phyloP scores from a whole-genome alignment of 208 protist species.

The Acanthamoeba lenticulata region DNA sequence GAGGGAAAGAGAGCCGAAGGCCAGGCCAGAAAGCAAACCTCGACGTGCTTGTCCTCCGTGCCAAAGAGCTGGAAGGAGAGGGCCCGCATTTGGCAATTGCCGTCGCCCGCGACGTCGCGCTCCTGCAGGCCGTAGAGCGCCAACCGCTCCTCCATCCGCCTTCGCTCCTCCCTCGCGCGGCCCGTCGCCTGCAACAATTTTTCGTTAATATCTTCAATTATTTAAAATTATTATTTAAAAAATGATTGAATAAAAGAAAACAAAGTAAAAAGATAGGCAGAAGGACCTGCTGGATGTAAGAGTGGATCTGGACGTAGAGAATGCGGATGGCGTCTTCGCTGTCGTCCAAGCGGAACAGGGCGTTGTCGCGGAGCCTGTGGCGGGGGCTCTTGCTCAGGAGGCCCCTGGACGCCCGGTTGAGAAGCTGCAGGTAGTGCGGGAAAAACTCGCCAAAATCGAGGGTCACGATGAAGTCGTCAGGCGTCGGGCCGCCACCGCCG shows the following conservation, averaged over 20 bases:
- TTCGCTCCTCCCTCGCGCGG: not conserved
- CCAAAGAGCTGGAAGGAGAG: slow-evolving; percentile 26
- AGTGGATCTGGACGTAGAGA: slow-evolving; percentile 31
- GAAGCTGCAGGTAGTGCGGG: slow-evolving; percentile 41
- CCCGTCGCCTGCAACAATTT: not conserved
- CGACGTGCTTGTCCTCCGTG: not conserved
- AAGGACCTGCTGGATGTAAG: not conserved
- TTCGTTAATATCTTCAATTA: no score
- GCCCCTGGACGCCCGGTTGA: not conserved
- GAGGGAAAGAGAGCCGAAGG: no score
- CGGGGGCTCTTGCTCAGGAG: not conserved
- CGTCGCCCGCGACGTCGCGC: not conserved
- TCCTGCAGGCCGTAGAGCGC: not conserved
- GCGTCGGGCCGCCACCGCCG: no score
- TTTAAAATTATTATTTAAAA: not conserved
- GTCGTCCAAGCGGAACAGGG: not conserved
- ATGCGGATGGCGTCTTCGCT: not conserved
- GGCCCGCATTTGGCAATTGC: slow-evolving; percentile 61
- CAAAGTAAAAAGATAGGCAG: not conserved
- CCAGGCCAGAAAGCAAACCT: no score
- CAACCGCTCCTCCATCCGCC: slow-evolving; percentile 52
- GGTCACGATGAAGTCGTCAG: slow-evolving; percentile 1
- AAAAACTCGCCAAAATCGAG: slow-evolving; percentile 53
- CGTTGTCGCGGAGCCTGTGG: not conserved
- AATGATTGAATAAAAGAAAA: no score